Evolutionary conservation across 2,329 filamentous ascomycete species (phyloP), one percentile per base, ranked within the genome.

Genomic region (Helminthosporium solani): DNA sequence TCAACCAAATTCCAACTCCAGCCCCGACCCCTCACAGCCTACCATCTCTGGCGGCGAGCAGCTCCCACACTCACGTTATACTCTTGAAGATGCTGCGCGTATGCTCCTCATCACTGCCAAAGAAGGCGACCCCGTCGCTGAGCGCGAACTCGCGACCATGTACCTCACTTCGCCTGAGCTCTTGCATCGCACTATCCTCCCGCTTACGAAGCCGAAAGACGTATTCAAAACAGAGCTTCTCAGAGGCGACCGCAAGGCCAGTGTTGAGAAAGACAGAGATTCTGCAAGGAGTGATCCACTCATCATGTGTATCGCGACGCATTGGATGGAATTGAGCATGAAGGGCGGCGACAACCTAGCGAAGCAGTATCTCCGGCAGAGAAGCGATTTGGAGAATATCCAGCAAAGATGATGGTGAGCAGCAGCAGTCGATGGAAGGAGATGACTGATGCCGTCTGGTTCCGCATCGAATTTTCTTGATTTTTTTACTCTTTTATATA

Each of bases 31-130:
- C 42, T 54, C 36, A 46, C 23, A 45, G 14, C 4, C 19, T 16
- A 14, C 35, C 5, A 31, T 12, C 12, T 42, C 56, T 8, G 40
- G 44, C 15, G 20, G 44, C 16, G 39, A 49, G 4, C 33, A 54
- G 2, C 38, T 49, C 2, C 33, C 40, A 15, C 56, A 58, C 7
- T 79, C 84, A 45, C 80, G 84, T 37, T 85, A 89, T 70, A 83
- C 80, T 46, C 82, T 94, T 64, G 78, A 83, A 34, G 90, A 96
- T 65, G 92, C 90, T 0, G 91, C 88, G 2, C 83, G 81, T 56
- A 94, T 97, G 84, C 90, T 89, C 78, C 87, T 89, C 52, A 94
- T 96, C 64, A 92, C 91, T 1, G 94, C 94, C 14, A 94, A 91
- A 67, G 94, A 99, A 71, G 91, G 92, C 31, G 84, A 91, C 50